Evolutionary conservation across 192 early-diverging fungal species (phyloP).

Genomic region (Backusella liffmaniae): DNA sequence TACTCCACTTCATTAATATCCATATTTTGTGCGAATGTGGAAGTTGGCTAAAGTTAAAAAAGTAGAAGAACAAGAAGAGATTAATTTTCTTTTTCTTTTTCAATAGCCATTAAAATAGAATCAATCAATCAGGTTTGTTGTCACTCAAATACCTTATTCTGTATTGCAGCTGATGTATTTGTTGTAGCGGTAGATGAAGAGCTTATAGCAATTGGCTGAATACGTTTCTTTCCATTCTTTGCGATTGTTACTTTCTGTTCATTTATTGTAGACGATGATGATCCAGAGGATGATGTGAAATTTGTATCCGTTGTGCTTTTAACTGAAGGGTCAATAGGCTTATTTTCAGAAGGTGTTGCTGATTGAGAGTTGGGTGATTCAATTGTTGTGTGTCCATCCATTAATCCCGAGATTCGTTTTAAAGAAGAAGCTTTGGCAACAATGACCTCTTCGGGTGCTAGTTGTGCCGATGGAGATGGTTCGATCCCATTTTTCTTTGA

Average conservation of each 20-base stretch:
- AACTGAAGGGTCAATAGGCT: neutral
- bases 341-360: neutral
- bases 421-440: conserved; percentile 21
- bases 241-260: conserved; percentile 66
- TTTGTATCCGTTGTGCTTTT: neutral
- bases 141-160: neutral
- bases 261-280: neutral
- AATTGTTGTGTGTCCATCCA: conserved; percentile 24
- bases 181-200: conserved; percentile 2
- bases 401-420: conserved; percentile 26
- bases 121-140: neutral
- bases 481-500: conserved; percentile 41
- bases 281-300: conserved; percentile 10
- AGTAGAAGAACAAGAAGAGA: neutral
- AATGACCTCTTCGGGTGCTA: conserved; percentile 61
- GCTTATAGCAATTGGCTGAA: conserved; percentile 58
- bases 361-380: neutral
- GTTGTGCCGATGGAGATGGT: conserved; percentile 58
- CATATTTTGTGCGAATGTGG: neutral
- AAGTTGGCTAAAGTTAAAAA: neutral
- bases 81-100: neutral
- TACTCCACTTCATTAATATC: conserved; percentile 24
- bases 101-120: neutral
- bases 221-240: conserved; percentile 82
- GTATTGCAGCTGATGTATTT: neutral